A percentile compares a stretch with the other conserved stretches of the same genome.
phyloP scores from a whole-genome alignment of 805 yeast genomes.

The Millerozyma miso region DNA sequence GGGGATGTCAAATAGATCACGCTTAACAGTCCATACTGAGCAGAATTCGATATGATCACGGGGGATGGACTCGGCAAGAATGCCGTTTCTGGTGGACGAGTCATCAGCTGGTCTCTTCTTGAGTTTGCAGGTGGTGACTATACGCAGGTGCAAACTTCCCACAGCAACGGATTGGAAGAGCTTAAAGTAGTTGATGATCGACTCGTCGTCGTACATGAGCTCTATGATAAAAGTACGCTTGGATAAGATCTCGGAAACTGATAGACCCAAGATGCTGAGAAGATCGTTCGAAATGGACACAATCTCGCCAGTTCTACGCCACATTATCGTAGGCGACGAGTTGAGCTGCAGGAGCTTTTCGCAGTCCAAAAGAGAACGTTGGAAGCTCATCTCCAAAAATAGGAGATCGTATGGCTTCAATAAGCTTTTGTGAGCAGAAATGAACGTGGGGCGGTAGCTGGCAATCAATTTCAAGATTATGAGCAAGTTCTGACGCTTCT shows the following conservation, averaged over 20 bases:
- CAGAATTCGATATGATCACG: slow-evolving; percentile 53
- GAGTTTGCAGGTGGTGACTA: slow-evolving; percentile 48
- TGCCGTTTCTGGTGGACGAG: slow-evolving; percentile 1
- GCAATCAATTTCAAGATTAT: slow-evolving; percentile 56
- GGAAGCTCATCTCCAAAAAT: slow-evolving; percentile 44
- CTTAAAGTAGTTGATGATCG: slow-evolving; percentile 67
- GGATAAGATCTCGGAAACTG: slow-evolving; percentile 51
- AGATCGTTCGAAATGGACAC: slow-evolving; percentile 76
- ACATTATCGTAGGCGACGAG: slow-evolving; percentile 76
- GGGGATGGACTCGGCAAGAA: slow-evolving; percentile 14
- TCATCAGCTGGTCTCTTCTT: slow-evolving; percentile 23
- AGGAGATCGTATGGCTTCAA: slow-evolving; percentile 65
- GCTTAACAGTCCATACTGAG: slow-evolving; percentile 79
- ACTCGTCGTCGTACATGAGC: slow-evolving; percentile 70
- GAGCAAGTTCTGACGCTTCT: slow-evolving; percentile 30
- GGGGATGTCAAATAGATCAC: slow-evolving; percentile 82
- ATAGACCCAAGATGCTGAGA: slow-evolving; percentile 63
- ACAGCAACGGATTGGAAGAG: slow-evolving; percentile 70
- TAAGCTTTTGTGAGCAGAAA: slow-evolving; percentile 67
- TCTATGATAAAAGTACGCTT: slow-evolving; percentile 69
- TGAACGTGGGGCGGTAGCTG: slow-evolving; percentile 70
- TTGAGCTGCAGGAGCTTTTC: slow-evolving; percentile 45
- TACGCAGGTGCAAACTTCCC: slow-evolving; percentile 54
- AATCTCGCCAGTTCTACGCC: slow-evolving; percentile 85
- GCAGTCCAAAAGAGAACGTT: slow-evolving; percentile 41